Evolutionary conservation across 2,329 filamentous ascomycete genomes (phyloP).

Genomic region (Paradendryphiella salina): DNA sequence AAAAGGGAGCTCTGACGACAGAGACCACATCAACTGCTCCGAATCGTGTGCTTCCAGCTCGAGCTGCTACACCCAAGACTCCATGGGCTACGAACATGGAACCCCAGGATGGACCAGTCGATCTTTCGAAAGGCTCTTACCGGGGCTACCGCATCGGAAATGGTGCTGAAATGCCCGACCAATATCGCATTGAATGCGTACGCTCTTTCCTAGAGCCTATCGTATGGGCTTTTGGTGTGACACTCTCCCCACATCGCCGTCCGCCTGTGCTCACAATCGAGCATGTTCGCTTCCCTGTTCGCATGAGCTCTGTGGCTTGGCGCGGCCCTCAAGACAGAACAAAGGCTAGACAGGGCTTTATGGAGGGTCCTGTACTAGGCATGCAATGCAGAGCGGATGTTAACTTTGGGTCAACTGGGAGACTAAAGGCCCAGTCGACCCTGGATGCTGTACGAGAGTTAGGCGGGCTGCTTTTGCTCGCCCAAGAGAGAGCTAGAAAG

Average conservation of each 20-base stretch:
- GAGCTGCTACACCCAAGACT: conserved; percentile 34
- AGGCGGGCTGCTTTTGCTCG: conserved; percentile 60
- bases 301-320: conserved; percentile 59
- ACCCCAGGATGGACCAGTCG: conserved; percentile 24
- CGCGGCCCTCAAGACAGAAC: conserved; percentile 57
- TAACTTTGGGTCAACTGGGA: conserved; percentile 52
- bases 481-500: conserved; percentile 63
- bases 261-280: conserved; percentile 54
- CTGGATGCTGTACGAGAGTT: conserved; percentile 62
- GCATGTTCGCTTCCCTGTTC: conserved; percentile 59
- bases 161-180: conserved; percentile 62
- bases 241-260: conserved; percentile 53
- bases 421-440: conserved; percentile 36
- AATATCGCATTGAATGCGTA: conserved; percentile 60
- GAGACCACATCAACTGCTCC: conserved; percentile 18
- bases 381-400: conserved; percentile 60
- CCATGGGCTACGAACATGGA: conserved; percentile 30
- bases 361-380: conserved; percentile 62
- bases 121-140: conserved; percentile 51
- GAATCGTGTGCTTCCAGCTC: conserved; percentile 34
- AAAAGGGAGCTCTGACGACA: conserved; percentile 9
- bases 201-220: conserved; percentile 61
- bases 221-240: conserved; percentile 62
- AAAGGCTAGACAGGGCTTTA: conserved; percentile 57
- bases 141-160: conserved; percentile 62